Percentiles rank a stretch among this genome's conserved stretches.
These are phyloP conservation scores for Ambrosiella xylebori DNA, from an alignment of 2,329 filamentous ascomycete species.

Conservation along the genomic window DNA sequence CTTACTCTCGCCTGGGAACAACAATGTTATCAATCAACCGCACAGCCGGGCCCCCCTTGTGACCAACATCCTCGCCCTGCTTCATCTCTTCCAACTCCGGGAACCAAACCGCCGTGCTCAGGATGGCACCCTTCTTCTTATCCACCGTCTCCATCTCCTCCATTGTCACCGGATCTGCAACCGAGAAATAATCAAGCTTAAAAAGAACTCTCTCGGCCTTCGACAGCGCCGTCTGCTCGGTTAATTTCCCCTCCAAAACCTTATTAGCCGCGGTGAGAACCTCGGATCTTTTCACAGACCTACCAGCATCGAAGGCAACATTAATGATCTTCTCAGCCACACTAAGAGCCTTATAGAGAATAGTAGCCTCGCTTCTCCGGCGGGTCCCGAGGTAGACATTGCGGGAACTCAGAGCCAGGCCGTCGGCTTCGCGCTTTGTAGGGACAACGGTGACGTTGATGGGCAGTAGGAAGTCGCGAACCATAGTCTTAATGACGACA, in stretches of 20 bases:
- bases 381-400: slow-evolving; percentile 81
- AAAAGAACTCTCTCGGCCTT: slow-evolving; percentile 49
- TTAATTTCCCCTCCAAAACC: slow-evolving; percentile 36
- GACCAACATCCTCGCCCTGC: slow-evolving; percentile 58
- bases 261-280: slow-evolving; percentile 56
- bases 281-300: slow-evolving; percentile 34
- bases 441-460: slow-evolving; percentile 55
- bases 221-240: slow-evolving; percentile 43
- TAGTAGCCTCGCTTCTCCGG: slow-evolving; percentile 52
- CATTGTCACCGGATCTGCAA: slow-evolving; percentile 72
- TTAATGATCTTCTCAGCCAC: slow-evolving; percentile 45
- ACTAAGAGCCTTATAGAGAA: slow-evolving; percentile 51
- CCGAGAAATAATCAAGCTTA: slow-evolving; percentile 80
- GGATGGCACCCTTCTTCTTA: slow-evolving; percentile 51
- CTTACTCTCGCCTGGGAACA: slow-evolving; percentile 27
- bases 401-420: slow-evolving; percentile 76
- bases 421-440: slow-evolving; percentile 63
- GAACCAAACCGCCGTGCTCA: slow-evolving; percentile 89
- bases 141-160: slow-evolving; percentile 62
- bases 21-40: slow-evolving; percentile 91
- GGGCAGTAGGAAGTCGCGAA: slow-evolving; percentile 70
- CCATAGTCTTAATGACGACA: slow-evolving; percentile 71
- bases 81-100: slow-evolving; percentile 54
- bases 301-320: slow-evolving; percentile 20
- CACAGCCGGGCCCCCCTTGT: slow-evolving; percentile 55